Percentiles rank a stretch among this genome's conserved stretches.
Conservation (phyloP, 1,284 basidiomycete genomes). For the Pseudozyma sp. region DNA sequence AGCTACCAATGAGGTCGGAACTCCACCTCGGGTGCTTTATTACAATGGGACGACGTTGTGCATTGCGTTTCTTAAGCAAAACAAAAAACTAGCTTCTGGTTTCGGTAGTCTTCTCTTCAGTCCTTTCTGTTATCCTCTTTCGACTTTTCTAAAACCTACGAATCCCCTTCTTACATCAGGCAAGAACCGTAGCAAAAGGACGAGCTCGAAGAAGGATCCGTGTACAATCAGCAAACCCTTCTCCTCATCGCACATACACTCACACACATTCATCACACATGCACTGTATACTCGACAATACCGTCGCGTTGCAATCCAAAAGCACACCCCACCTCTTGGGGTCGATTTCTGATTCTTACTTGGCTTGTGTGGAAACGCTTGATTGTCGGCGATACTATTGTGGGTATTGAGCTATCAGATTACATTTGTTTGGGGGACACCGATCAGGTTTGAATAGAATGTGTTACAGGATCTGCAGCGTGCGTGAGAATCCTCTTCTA, state of each 20-base stretch:
- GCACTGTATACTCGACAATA: slow-evolving; percentile 4
- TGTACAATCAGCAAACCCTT: slow-evolving; percentile 48
- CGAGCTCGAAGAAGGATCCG: slow-evolving; percentile 10
- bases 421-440: no score
- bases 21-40: slow-evolving; percentile 25
- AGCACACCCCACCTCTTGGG: slow-evolving; percentile 16
- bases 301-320: slow-evolving; percentile 40
- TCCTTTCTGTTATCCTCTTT: slow-evolving; percentile 8
- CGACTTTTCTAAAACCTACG: neutral
- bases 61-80: neutral
- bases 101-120: slow-evolving; percentile 25
- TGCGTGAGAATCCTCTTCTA: no score
- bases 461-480: no score
- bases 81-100: neutral
- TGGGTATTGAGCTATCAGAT: neutral
- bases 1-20: slow-evolving; percentile 32
- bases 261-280: slow-evolving; percentile 5
- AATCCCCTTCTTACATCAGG: no score
- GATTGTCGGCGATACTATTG: neutral
- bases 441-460: no score
- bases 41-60: neutral
- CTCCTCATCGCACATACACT: slow-evolving; percentile 11
- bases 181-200: no score
- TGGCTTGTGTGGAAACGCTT: neutral
- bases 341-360: slow-evolving; percentile 28